Conservation (phyloP, 306 rosid genomes). For the Boehmeria nivea region DNA sequence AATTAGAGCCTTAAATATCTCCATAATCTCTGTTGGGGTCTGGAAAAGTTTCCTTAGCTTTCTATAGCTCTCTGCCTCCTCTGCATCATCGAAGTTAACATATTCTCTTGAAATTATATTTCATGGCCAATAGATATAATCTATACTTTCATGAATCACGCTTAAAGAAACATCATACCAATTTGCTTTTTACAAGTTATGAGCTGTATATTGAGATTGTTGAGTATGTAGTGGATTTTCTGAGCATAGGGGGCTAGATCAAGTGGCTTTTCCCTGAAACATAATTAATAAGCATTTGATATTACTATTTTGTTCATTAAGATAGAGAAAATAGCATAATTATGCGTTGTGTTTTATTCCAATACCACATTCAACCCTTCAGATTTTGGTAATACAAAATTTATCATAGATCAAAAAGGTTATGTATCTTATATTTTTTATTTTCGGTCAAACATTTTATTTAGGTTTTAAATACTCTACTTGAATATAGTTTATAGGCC, state of each 20-base stretch:
- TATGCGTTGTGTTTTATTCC: too few species aligned
- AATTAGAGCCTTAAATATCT: conserved; percentile 21
- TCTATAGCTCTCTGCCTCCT: conserved; percentile 20
- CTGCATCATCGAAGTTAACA: conserved; percentile 14
- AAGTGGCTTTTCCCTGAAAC: conserved; percentile 27
- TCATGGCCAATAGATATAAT: background rate
- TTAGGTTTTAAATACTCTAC: too few species aligned
- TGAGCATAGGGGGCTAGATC: conserved; percentile 53
- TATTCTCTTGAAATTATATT: background rate
- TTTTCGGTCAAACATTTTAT: too few species aligned
- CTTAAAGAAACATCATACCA: conserved; percentile 29
- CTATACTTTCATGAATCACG: too few species aligned
- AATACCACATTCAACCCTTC: too few species aligned
- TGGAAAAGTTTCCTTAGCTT: conserved; percentile 22
- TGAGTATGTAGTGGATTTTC: conserved; percentile 43
- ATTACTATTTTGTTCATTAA: too few species aligned
- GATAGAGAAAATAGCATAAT: too few species aligned
- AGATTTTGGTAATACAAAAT: too few species aligned
- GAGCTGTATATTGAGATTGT: conserved; percentile 45
- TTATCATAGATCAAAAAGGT: too few species aligned
- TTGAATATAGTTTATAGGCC: too few species aligned
- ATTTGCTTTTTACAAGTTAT: conserved; percentile 31
- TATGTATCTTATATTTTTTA: too few species aligned
- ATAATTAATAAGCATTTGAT: too few species aligned
- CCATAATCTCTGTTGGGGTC: conserved; percentile 31